phyloP scores from a whole-genome alignment of 139 green algal genomes.

The Desmodesmus armatus region DNA sequence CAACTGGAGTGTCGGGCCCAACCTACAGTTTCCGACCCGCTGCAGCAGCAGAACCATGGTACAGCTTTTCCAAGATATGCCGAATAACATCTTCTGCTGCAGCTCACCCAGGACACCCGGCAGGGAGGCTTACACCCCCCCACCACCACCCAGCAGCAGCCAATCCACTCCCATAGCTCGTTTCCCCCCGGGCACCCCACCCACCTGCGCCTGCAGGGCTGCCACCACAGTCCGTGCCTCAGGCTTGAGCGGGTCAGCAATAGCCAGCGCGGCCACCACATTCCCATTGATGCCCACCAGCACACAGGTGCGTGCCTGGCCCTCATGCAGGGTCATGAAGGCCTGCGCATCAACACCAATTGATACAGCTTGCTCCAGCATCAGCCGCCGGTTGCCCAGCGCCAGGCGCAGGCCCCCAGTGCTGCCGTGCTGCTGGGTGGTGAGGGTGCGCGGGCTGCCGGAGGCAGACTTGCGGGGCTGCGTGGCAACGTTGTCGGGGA shows the following conservation, averaged over 20 bases:
- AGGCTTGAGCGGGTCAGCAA: constrained; percentile 91
- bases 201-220: constrained; percentile 54
- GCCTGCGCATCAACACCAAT: constrained; percentile 61
- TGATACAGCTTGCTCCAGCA: constrained; percentile 69
- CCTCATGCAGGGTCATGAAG: constrained; percentile 67
- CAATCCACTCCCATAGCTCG: not conserved
- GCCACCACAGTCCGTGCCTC: constrained; percentile 90
- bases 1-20: too few relatives aligned
- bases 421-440: constrained; percentile 35
- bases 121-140: too few relatives aligned
- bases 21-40: too few relatives aligned
- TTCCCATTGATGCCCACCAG: constrained; percentile 69
- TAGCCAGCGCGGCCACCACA: constrained; percentile 72
- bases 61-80: not conserved
- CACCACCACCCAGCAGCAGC: not conserved
- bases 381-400: constrained; percentile 82
- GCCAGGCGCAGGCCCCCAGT: constrained; percentile 54
- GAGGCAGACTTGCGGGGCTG: not conserved
- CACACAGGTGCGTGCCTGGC: constrained; percentile 74
- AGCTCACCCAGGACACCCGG: too few relatives aligned
- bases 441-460: not conserved
- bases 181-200: not conserved
- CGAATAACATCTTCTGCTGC: not conserved
- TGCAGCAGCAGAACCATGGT: not conserved
- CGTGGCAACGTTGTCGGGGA: not conserved